These are phyloP conservation scores for Suillus americanus DNA, from an alignment of 768 basidiomycete genomes.

Conservation along the genomic window DNA sequence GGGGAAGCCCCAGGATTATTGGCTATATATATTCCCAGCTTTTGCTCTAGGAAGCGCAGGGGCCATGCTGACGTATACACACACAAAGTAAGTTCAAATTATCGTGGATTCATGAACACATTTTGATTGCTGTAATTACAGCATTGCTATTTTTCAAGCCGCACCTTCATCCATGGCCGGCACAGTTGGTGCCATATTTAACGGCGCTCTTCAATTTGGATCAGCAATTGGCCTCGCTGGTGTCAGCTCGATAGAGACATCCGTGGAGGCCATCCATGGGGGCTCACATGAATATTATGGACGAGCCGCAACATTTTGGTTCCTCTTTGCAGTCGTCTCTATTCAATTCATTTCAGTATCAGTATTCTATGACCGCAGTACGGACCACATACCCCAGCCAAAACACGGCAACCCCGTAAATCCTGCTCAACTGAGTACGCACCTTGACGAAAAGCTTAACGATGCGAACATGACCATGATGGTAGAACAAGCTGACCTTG, in stretches of 20 bases:
- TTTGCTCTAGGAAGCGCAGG: slow-evolving; percentile 49
- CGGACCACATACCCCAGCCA: slow-evolving; percentile 12
- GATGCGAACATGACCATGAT: background rate
- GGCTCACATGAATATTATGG: slow-evolving; percentile 36
- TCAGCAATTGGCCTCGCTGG: slow-evolving; percentile 50
- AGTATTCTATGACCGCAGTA: slow-evolving; percentile 33
- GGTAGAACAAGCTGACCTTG: background rate
- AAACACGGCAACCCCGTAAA: background rate
- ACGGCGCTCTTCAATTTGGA: slow-evolving; percentile 52
- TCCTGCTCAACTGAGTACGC: background rate
- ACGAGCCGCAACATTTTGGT: slow-evolving; percentile 46
- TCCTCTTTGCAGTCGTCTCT: slow-evolving; percentile 37
- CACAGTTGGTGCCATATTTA: slow-evolving; percentile 56
- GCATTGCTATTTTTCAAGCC: slow-evolving; percentile 51
- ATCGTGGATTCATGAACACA: background rate
- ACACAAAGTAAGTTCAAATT: slow-evolving; percentile 42
- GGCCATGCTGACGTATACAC: slow-evolving; percentile 43
- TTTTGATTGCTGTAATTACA: slow-evolving; percentile 16
- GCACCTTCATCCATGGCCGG: slow-evolving; percentile 51
- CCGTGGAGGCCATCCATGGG: slow-evolving; percentile 36
- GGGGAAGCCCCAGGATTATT: slow-evolving; percentile 42
- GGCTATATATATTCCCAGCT: slow-evolving; percentile 48
- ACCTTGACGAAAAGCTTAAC: background rate
- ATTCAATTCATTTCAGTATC: slow-evolving; percentile 32
- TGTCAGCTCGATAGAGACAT: slow-evolving; percentile 47